Evolutionary conservation across 2,329 filamentous ascomycete genomes (phyloP).

Genomic region (Calonectria hongkongensis): DNA sequence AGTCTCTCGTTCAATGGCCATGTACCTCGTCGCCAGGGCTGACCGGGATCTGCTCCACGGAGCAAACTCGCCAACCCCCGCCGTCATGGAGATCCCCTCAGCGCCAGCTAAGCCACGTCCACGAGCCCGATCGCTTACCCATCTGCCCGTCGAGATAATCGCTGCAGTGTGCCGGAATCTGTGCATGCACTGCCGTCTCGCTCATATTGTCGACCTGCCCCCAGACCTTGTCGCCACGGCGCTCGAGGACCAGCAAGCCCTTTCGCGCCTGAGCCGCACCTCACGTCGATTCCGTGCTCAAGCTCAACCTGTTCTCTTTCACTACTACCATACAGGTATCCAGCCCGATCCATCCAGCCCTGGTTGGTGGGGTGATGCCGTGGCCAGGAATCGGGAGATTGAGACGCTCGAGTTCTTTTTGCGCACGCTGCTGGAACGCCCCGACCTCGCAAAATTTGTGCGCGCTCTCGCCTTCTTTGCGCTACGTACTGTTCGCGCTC

Average conservation of each 20-base stretch:
- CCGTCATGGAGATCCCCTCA: slow-evolving; percentile 23
- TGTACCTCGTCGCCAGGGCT: slow-evolving; percentile 51
- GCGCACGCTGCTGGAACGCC: slow-evolving; percentile 50
- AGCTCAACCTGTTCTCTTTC: slow-evolving; percentile 53
- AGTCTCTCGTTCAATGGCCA: slow-evolving; percentile 32
- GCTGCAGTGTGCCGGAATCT: slow-evolving; percentile 53
- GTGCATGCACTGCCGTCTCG: slow-evolving; percentile 52
- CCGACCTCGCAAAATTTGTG: slow-evolving; percentile 52
- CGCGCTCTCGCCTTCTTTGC: slow-evolving; percentile 53
- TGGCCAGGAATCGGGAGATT: slow-evolving; percentile 42
- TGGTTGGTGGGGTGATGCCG: slow-evolving; percentile 42
- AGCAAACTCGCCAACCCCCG: slow-evolving; percentile 36
- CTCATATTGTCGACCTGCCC: slow-evolving; percentile 53
- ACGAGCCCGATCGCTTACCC: slow-evolving; percentile 43
- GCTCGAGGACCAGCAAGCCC: slow-evolving; percentile 51
- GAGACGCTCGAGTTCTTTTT: slow-evolving; percentile 50
- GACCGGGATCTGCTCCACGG: slow-evolving; percentile 50
- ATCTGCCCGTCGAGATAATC: slow-evolving; percentile 53
- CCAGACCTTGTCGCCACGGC: slow-evolving; percentile 48
- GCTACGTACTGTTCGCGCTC: slow-evolving; percentile 40
- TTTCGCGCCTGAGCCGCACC: slow-evolving; percentile 54
- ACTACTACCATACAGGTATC: slow-evolving; percentile 51
- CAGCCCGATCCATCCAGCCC: slow-evolving; percentile 43
- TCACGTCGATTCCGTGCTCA: slow-evolving; percentile 49
- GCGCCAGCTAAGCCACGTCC: slow-evolving; percentile 36